Base-by-base conservation (phyloP, 1,284 basidiomycete genomes). In the Irpex rosettiformis region DNA sequence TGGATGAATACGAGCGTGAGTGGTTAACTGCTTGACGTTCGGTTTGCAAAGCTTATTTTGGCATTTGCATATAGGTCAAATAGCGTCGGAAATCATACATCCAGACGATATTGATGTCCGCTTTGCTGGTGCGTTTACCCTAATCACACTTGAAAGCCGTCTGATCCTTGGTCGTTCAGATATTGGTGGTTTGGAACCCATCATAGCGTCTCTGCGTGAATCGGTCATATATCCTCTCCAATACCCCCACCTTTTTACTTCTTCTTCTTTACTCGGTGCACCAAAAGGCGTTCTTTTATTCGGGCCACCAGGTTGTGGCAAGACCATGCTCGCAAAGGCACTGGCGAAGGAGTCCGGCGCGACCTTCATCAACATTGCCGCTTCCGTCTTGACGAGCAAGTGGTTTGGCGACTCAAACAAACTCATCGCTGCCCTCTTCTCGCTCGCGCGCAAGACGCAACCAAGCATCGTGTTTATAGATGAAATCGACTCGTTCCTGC, bases 381-480 rank as follows among this genome's bases (percentile, higher is more conserved):
- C 88, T 3, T 86, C 86, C 0, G 86, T 86, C 2, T 79, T 93
- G 10, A 88, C 92, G 37, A 93, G 91, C 77, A 96, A 96, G 75
- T 98, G 95, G 96, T 98, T 96, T 66, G 97, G 96, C 57, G 96
- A 99, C 74, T 94, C 91, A 10, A 99, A 99, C 76, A 99, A 98
- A 76, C 88, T 99, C 53, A 95, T 99, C 8, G 91, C 91, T 1
- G 96, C 91, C 0, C 72, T 91, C 42, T 91, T 92, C 73, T 84
- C 84, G 5, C 77, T 92, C n/a, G 89, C 89, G 11, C 75, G 80
- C 55, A 91, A 91, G 71, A 77, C 89, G 4, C 86, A 91, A 68
- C 89, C 89, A 2, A 80, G 81, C 58, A 91, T 92, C 69, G 87
- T 92, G 61, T 92, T 92, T 71, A 90, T 91, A 67, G 89, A 92